Conservation (phyloP, 768 basidiomycete species). For the Suillus hirtellus region DNA sequence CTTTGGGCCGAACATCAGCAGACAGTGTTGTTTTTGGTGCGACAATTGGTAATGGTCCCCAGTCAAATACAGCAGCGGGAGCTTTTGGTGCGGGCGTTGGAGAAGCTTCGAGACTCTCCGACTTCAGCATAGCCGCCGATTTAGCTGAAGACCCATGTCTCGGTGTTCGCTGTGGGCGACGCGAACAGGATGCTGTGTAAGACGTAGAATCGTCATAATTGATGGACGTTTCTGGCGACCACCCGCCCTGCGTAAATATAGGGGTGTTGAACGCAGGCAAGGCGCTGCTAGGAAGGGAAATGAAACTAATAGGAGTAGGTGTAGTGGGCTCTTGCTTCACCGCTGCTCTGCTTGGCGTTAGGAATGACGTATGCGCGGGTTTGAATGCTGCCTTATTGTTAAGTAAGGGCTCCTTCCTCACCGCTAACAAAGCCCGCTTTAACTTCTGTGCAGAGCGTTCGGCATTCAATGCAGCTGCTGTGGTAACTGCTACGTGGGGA, state of each 20-base stretch:
- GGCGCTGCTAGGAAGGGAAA: slow-evolving; percentile 21
- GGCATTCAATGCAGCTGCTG: slow-evolving; percentile 80
- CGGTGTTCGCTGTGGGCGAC: slow-evolving; percentile 12
- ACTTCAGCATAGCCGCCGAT: slow-evolving; percentile 5
- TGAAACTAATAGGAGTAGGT: slow-evolving; percentile 9
- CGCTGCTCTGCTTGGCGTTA: slow-evolving; percentile 29
- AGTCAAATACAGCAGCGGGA: slow-evolving; percentile 17
- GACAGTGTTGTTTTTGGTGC: slow-evolving; percentile 18
- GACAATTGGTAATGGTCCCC: slow-evolving; percentile 22
- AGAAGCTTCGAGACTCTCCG: background rate
- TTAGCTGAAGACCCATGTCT: slow-evolving; percentile 8
- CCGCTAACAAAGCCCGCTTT: slow-evolving; percentile 63
- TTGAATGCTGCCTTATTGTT: slow-evolving; percentile 50
- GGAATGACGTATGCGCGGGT: slow-evolving; percentile 25
- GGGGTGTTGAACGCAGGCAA: slow-evolving; percentile 26
- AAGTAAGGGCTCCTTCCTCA: slow-evolving; percentile 64
- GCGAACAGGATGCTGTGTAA: slow-evolving; percentile 23
- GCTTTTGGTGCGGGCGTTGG: slow-evolving; percentile 7
- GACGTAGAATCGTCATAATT: slow-evolving; percentile 18
- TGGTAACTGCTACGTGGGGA: slow-evolving; percentile 68
- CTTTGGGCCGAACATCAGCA: slow-evolving; percentile 14
- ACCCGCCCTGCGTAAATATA: slow-evolving; percentile 15
- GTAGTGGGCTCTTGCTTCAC: slow-evolving; percentile 13
- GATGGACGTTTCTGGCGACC: slow-evolving; percentile 24
- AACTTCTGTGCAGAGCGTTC: slow-evolving; percentile 72